A percentile compares a stretch with the other conserved stretches of the same genome.
Evolutionary conservation across 2,329 filamentous ascomycete genomes (phyloP).

Genomic region (Orbilia quercus): DNA sequence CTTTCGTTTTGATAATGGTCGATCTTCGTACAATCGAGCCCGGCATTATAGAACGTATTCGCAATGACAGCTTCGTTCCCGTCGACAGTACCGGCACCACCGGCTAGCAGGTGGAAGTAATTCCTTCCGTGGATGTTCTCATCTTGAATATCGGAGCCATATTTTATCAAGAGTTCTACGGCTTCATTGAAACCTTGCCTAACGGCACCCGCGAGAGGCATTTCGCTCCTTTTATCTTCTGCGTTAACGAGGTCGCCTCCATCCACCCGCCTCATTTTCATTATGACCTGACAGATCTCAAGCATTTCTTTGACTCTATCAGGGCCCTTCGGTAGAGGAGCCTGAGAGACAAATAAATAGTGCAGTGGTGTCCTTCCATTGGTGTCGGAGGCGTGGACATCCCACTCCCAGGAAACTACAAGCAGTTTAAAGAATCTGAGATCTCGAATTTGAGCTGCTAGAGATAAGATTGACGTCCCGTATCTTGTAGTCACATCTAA

Average conservation of each 20-base stretch:
- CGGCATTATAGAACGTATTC: conserved; percentile 4
- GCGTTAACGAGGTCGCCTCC: conserved; percentile 24
- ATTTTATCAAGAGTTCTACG: conserved; percentile 11
- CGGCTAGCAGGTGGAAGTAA: conserved; percentile 20
- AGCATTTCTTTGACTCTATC: conserved; percentile 13
- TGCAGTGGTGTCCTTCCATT: conserved; percentile 5
- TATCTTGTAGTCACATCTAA: conserved; percentile 10
- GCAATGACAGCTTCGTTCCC: conserved; percentile 14
- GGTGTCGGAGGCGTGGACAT: conserved; percentile 5
- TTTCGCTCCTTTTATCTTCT: conserved; percentile 11
- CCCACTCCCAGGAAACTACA: conserved; percentile 30
- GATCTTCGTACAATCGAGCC: conserved; percentile 15
- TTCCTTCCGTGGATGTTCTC: conserved; percentile 8
- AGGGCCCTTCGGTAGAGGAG: not conserved
- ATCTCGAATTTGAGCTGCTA: conserved; percentile 25
- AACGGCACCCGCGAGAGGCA: conserved; percentile 17
- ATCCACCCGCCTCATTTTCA: conserved; percentile 31
- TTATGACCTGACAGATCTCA: conserved; percentile 23
- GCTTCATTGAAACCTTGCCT: conserved; percentile 24
- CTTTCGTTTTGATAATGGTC: not conserved
- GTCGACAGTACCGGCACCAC: not conserved
- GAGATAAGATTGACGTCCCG: conserved; percentile 1
- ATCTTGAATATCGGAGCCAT: conserved; percentile 28
- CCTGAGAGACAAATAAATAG: conserved; percentile 7
- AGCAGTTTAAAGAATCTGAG: conserved; percentile 41